Percentiles rank a stretch among this genome's conserved stretches.
Evolutionary conservation across 208 protist genomes (phyloP).

Genomic region (Porcisia deanei): DNA sequence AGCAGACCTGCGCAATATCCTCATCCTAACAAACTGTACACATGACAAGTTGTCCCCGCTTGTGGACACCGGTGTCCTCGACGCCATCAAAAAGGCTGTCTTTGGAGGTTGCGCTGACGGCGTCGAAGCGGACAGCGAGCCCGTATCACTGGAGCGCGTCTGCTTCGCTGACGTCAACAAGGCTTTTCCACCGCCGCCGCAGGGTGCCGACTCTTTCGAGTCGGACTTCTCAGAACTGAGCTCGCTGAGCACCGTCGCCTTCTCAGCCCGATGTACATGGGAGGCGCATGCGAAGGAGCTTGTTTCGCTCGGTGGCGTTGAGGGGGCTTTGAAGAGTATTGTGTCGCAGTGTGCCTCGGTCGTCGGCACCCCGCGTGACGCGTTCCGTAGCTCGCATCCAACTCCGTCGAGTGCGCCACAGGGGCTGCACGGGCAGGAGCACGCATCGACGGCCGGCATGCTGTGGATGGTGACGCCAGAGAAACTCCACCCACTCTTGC

Average conservation of each 20-base stretch:
- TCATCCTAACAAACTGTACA: conserved; percentile 71
- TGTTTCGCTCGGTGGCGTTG: conserved; percentile 61
- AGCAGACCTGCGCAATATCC: conserved; percentile 72
- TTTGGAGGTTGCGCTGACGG: conserved; percentile 34
- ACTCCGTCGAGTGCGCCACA: conserved; percentile 46
- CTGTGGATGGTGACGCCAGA: conserved; percentile 86
- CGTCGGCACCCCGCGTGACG: conserved; percentile 69
- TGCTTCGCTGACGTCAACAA: conserved; percentile 82
- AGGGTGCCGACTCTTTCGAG: conserved; percentile 77
- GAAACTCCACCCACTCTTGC: conserved; percentile 68
- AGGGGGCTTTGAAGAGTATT: conserved; percentile 59
- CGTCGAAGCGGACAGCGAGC: not conserved
- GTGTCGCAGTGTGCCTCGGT: conserved; percentile 77
- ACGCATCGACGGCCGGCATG: conserved; percentile 79
- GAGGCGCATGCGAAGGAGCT: conserved; percentile 67
- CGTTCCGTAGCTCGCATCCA: conserved; percentile 74
- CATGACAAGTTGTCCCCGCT: conserved; percentile 73
- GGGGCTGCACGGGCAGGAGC: conserved; percentile 83
- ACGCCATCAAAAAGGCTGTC: conserved; percentile 60
- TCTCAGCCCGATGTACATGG: conserved; percentile 72
- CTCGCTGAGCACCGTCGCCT: conserved; percentile 35
- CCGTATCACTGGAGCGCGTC: conserved; percentile 61
- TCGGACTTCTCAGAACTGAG: conserved; percentile 81
- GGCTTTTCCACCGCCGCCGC: conserved; percentile 67
- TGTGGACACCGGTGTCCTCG: conserved; percentile 79